Evolutionary conservation across 1,284 basidiomycete species (phyloP), one percentile per base, ranked within the genome.

Genomic region (Leccinum pseudoinsigne): DNA sequence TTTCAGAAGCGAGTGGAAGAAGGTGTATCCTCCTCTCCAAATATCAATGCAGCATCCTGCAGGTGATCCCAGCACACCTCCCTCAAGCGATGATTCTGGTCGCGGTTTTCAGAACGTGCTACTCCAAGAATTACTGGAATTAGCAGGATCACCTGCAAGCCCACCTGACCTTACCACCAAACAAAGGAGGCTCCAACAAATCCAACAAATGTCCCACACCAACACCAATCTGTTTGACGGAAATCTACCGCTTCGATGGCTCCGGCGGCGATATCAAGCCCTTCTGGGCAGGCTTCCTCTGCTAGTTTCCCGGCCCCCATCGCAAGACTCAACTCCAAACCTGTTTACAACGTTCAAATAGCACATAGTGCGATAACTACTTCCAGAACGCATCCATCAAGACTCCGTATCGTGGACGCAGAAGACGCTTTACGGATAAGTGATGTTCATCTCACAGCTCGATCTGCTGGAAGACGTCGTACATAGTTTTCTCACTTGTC

Each of bases 201-300:
- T 31, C 26, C 59, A 63, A 26, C 31, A 63, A 26, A 38, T 34
- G 11, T 31, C 54, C 51, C 45, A 58, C 45, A 5, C 58, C 45
- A 71, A 55, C 56, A 4, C 59, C 40, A 69, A 58, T 57, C 68
- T 61, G 16, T 67, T 69, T 55, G 57, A 66, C 23, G 68, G 67
- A 57, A 65, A 70, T n/a, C 78, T 82, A 64, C 79, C 81, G 21
- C 77, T 76, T 56, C 79, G 88, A 64, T 92, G 88, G 81, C 70
- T 92, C 64, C 84, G 88, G 58, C 80, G 90, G 57, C 82, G 88
- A 60, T 92, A 88, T 66, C 84, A 82, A 62, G 77, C 80, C 45
- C 78, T 93, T 18, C 77, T 93, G 4, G 78, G 78, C 14, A 80
- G 79, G 23, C 65, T 87, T 21, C 90, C 91, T 0, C 73, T 86